Conservation (phyloP, 441 rosid genomes). For the Erysimum cheiri region DNA sequence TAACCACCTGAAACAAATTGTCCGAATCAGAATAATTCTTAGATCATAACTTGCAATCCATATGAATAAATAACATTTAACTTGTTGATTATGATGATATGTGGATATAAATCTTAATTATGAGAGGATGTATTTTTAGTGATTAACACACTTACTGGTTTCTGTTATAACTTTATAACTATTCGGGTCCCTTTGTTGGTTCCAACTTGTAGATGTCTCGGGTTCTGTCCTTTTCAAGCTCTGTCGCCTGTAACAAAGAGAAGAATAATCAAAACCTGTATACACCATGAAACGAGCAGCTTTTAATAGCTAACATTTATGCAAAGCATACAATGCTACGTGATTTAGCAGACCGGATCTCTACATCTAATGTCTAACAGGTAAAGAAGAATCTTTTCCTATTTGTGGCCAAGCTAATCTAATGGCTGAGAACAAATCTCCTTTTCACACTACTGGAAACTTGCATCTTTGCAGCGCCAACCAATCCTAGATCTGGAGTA, state of each 20-base stretch:
- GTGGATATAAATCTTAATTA: not conserved
- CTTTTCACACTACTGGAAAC: constrained; percentile 5
- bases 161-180: constrained; percentile 6
- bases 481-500: constrained; percentile 1
- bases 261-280: constrained; percentile 32
- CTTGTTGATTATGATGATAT: constrained; percentile 12
- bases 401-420: constrained; percentile 20
- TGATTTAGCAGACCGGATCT: constrained; percentile 9
- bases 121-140: constrained; percentile 11
- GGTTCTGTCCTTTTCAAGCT: constrained; percentile 20
- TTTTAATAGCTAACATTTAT: not conserved
- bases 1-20: constrained; percentile 56
- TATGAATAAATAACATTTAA: constrained; percentile 27
- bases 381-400: constrained; percentile 8
- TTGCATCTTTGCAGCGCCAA: not conserved
- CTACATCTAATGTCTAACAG: constrained; percentile 8
- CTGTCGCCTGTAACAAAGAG: constrained; percentile 35
- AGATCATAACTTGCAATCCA: constrained; percentile 25
- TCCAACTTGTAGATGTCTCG: constrained; percentile 22
- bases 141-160: constrained; percentile 20
- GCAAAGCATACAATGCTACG: constrained; percentile 13
- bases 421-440: constrained; percentile 4
- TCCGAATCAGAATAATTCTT: constrained; percentile 9
- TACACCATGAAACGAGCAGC: constrained; percentile 19
- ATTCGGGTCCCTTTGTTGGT: constrained; percentile 8